phyloP scores from a whole-genome alignment of 805 yeast genomes.

The Candida dajiaensis region DNA sequence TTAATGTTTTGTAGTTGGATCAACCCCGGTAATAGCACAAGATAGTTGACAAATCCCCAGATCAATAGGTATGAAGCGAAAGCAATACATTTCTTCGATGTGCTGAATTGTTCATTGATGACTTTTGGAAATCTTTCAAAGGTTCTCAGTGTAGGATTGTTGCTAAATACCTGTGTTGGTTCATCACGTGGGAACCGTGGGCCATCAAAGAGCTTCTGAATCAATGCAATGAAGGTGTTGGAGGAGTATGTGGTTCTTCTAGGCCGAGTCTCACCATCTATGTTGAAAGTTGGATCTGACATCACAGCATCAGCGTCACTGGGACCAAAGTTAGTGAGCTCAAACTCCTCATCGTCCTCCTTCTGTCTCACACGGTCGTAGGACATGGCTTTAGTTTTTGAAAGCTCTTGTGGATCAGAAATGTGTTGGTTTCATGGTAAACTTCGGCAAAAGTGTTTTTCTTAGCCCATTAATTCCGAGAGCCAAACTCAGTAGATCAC shows the following conservation, averaged over 20 bases:
- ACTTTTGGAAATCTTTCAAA: slow-evolving; percentile 7
- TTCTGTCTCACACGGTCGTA: not conserved
- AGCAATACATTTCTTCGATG: not conserved
- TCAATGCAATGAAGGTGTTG: not conserved
- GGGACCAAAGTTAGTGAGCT: not conserved
- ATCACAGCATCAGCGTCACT: not conserved
- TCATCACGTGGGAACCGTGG: slow-evolving; percentile 2
- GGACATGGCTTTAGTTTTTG: not conserved
- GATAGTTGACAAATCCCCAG: slow-evolving; percentile 2
- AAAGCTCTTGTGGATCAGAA: too few relatives aligned
- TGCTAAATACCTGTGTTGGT: slow-evolving; percentile 3
- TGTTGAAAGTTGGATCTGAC: not conserved
- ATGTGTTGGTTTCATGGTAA: too few relatives aligned
- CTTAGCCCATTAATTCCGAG: too few relatives aligned
- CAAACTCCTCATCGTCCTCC: not conserved
- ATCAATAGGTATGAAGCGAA: not conserved
- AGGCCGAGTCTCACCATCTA: not conserved
- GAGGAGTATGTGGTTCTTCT: not conserved
- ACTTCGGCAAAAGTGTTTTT: too few relatives aligned
- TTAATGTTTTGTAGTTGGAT: not conserved
- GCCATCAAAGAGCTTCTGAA: slow-evolving; percentile 1
- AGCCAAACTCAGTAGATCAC: too few relatives aligned
- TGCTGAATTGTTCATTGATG: slow-evolving; percentile 1
- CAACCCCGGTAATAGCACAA: slow-evolving; percentile 1
- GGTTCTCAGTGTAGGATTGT: not conserved